Conservation (phyloP, 257 asterid genomes). For the Ophiorrhiza pumila region DNA sequence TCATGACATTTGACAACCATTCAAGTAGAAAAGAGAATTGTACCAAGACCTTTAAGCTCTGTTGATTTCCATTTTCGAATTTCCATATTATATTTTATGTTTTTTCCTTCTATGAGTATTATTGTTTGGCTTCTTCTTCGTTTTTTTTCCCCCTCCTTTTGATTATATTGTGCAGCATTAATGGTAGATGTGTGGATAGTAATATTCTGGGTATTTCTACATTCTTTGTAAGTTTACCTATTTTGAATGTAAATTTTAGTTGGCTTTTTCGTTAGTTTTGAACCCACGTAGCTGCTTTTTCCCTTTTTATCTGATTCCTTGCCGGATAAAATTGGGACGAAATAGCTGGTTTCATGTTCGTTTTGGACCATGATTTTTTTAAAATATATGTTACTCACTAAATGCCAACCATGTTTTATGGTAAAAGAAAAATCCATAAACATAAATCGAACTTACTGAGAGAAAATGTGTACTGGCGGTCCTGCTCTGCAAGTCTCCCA, state of each 20-base stretch:
- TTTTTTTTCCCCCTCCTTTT: too few relatives aligned
- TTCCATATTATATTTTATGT: constrained; percentile 32
- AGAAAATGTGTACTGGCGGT: constrained; percentile 16
- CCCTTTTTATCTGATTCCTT: constrained; percentile 31
- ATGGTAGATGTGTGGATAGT: constrained; percentile 26
- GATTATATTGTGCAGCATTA: constrained; percentile 17
- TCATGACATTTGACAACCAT: constrained; percentile 8
- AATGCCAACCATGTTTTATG: constrained; percentile 5
- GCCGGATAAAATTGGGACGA: constrained; percentile 28
- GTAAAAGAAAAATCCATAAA: neutral
- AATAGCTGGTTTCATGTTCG: constrained; percentile 22
- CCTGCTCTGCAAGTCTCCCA: constrained; percentile 25
- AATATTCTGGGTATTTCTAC: constrained; percentile 19
- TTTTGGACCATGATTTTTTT: constrained; percentile 19
- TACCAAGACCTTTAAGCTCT: neutral
- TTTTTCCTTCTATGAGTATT: neutral
- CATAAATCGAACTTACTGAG: neutral
- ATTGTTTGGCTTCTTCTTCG: neutral
- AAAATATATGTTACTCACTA: neutral
- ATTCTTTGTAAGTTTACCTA: constrained; percentile 27
- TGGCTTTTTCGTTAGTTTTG: constrained; percentile 26
- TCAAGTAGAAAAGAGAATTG: neutral
- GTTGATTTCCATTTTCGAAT: constrained; percentile 25
- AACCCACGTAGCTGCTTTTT: constrained; percentile 26
- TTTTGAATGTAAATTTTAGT: constrained; percentile 20